Evolutionary conservation across 2,329 filamentous ascomycete genomes (phyloP), one percentile per base, ranked within the genome.

Genomic region (Aureobasidium zeae): DNA sequence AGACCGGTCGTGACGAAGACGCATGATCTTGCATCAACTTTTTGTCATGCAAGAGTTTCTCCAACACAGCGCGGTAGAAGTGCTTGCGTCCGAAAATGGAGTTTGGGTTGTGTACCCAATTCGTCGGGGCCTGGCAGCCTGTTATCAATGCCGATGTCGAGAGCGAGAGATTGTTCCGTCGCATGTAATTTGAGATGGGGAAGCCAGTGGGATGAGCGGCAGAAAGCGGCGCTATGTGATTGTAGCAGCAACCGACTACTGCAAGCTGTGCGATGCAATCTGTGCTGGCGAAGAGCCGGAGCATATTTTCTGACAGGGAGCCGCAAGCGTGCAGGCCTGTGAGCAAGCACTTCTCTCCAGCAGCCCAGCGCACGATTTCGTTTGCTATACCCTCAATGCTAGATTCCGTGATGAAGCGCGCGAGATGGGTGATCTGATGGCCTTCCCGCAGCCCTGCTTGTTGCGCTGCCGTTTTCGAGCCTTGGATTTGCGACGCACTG

Each of bases 111-210:
- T 49, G 48, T 11, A n/a, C 30, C 48, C 48, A 49, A 9, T 49
- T 49, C n/a, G 48, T 49, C 10, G 48, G 48, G 10, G 48, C 48
- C 22, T 49, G 48, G 24, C 48, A 49, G 1, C 48, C 48, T 37
- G 48, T 49, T 12, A 49, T 45, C 26, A 49, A 20, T n/a, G 48
- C 48, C 17, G 48, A 47, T 17, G 48, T 38, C 2, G 48, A 47
- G 12, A 49, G 26, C 1, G 39, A 42, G 8, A 49, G 48, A 2
- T 37, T 34, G 35, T 45, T 38, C 8, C n/a, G 13, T 7, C 48
- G 44, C 48, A 49, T 49, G 22, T 35, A 49, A 6, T 31, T 32
- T 3, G 48, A 49, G 2, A 49, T 47, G 11, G 48, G 48, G 24
- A 49, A 49, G 8, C 48, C 48, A 15, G 29, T 24, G 15, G 48